Conservation (phyloP, 164 flowering plant genomes). For the Vitis vinifera region DNA sequence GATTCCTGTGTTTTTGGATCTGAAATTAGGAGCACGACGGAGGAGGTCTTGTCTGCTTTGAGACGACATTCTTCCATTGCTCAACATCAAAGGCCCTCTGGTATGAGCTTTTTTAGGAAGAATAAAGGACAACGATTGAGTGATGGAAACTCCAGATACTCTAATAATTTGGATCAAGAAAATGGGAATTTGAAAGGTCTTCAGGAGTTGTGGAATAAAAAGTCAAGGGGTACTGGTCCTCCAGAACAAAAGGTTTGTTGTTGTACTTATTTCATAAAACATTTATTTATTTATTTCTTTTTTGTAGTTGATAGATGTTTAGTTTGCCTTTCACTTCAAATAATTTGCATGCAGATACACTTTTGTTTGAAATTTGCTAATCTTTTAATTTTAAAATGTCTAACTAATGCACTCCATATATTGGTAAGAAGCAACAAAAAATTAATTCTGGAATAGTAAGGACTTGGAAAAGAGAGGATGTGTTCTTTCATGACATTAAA, state of each 20-base stretch:
- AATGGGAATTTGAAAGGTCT: too few species aligned
- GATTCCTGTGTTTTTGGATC: conserved; percentile 93
- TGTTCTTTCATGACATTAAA: too few species aligned
- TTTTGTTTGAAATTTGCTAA: too few species aligned
- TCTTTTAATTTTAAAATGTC: too few species aligned
- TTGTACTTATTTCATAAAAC: too few species aligned
- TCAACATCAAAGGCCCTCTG: conserved; percentile 47
- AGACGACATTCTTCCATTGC: conserved; percentile 71
- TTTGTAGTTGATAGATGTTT: not conserved
- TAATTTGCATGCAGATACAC: not conserved
- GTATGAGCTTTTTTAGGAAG: conserved; percentile 37
- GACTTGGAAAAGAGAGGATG: too few species aligned
- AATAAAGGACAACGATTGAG: conserved; percentile 33
- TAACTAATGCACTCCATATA: too few species aligned
- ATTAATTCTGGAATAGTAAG: too few species aligned
- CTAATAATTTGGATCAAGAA: conserved; percentile 23
- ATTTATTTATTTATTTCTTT: not conserved
- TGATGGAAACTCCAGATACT: conserved; percentile 24
- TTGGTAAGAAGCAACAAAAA: too few species aligned
- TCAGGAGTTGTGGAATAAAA: too few species aligned
- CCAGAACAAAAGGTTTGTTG: too few species aligned
- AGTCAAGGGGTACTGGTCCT: too few species aligned
- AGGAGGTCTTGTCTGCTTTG: conserved; percentile 80
- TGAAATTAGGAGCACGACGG: conserved; percentile 76
- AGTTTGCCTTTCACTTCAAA: not conserved